A percentile compares a stretch with the other conserved stretches of the same genome.
phyloP scores from a whole-genome alignment of 2,329 filamentous ascomycete species.

The Lachnellula suecica region DNA sequence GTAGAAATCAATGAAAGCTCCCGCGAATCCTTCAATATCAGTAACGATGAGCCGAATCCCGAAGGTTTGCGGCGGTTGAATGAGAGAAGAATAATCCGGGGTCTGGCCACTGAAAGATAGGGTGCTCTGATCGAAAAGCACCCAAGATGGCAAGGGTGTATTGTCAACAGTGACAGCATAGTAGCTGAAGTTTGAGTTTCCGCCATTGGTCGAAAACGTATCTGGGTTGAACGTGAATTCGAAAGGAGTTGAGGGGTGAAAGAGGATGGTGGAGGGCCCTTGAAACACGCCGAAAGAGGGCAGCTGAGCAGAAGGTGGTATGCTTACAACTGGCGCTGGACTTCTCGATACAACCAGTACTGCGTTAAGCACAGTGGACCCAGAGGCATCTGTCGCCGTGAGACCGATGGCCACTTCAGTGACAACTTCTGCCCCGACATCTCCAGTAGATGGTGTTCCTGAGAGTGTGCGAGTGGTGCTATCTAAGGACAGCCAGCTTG shows the following conservation, averaged over 20 bases:
- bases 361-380: slow-evolving; percentile 61
- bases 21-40: slow-evolving; percentile 76
- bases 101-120: slow-evolving; percentile 72
- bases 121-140: slow-evolving; percentile 65
- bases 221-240: slow-evolving; percentile 51
- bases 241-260: slow-evolving; percentile 53
- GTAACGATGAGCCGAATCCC: slow-evolving; percentile 73
- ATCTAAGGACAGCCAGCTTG: slow-evolving; percentile 75
- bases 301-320: slow-evolving; percentile 59
- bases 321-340: slow-evolving; percentile 50
- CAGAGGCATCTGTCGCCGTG: slow-evolving; percentile 66
- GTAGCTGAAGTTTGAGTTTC: slow-evolving; percentile 57
- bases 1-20: slow-evolving; percentile 63
- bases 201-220: slow-evolving; percentile 58
- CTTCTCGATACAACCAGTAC: slow-evolving; percentile 69
- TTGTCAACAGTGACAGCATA: slow-evolving; percentile 76
- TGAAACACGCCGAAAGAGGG: slow-evolving; percentile 57
- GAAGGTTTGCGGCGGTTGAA: slow-evolving; percentile 70
- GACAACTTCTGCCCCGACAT: slow-evolving; percentile 56
- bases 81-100: slow-evolving; percentile 61
- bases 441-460: slow-evolving; percentile 62
- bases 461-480: slow-evolving; percentile 62
- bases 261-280: slow-evolving; percentile 57
- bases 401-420: slow-evolving; percentile 52
- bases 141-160: slow-evolving; percentile 83